Evolutionary conservation across 2,329 filamentous ascomycete genomes (phyloP), one percentile per base, ranked within the genome.

Genomic region (Zopfia rhizophila): DNA sequence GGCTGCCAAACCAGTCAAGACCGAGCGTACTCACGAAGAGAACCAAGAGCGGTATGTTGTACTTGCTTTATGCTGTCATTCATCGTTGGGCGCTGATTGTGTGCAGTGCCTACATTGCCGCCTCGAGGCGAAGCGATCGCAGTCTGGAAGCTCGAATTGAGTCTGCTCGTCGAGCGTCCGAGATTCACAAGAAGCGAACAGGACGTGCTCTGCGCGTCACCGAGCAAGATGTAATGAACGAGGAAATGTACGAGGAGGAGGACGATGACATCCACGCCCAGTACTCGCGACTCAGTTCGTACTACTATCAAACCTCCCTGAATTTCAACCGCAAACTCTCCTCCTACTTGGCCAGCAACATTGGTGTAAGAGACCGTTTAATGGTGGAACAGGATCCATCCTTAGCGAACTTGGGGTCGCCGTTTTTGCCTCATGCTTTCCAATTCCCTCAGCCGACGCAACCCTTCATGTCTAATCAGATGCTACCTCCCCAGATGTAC

Each of bases 201-300:
- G 93, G 92, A 27, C 89, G 91, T 58, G 85, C 82, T 2, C 80
- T 97, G 48, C 86, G 86, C 58, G 89, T 97, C 46, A 91, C 88
- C 18, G 88, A 92, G 70, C 83, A 94, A 63, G 91, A 94, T 72
- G 91, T 96, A 10, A 78, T 89, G 58, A 91, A 90, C 53, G 92
- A 96, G 69, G 91, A 95, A 69, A 96, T 96, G 90, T 97, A 97
- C 66, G 91, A 96, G 64, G 92, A 96, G 70, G 90, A 96, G 64
- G 91, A 96, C 40, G 90, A 96, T 58, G 89, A 92, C 45, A 68
- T 90, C 17, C 85, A 87, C 1, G 80, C 84, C 49, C 83, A 85
- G 41, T 89, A 86, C 63, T 80, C 84, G 46, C 76, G 84, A 11
- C 74, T 90, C 22, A 83, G 83, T 11, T 78, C 83, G 3, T 81